phyloP scores from a whole-genome alignment of 495 filamentous ascomycete species.

The Penicillium silybi region DNA sequence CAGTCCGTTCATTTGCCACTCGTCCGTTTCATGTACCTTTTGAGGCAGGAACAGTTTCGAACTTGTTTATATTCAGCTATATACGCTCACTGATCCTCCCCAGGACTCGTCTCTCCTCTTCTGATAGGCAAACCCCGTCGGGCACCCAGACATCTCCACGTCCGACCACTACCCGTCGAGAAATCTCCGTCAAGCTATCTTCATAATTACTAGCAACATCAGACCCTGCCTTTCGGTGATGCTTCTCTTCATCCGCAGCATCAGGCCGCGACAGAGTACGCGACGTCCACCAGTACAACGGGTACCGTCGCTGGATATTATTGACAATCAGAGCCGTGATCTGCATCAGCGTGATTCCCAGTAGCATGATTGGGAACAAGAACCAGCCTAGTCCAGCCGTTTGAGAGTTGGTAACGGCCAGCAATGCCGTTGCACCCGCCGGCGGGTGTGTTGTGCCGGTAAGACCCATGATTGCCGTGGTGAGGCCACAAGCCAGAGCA shows the following conservation, averaged over 20 bases:
- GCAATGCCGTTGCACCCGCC: conserved; percentile 79
- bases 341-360: conserved; percentile 65
- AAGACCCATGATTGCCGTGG: conserved; percentile 68
- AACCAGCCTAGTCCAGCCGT: conserved; percentile 62
- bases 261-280: conserved; percentile 21
- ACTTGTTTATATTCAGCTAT: conserved; percentile 7
- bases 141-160: conserved; percentile 29
- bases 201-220: conserved; percentile 21
- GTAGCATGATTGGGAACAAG: conserved; percentile 61
- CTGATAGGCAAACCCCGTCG: conserved; percentile 32
- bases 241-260: conserved; percentile 30
- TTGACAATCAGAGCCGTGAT: conserved; percentile 64
- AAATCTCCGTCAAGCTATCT: conserved; percentile 22
- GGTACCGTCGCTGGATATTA: conserved; percentile 73
- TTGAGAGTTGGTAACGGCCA: conserved; percentile 64
- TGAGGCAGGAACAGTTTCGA: too few species aligned
- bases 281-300: conserved; percentile 67
- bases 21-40: not conserved
- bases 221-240: conserved; percentile 11
- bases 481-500: conserved; percentile 63
- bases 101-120: conserved; percentile 29
- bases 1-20: conserved; percentile 9
- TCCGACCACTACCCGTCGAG: conserved; percentile 30
- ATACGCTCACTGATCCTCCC: conserved; percentile 33
- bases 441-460: conserved; percentile 84